A percentile compares a stretch with the other conserved stretches of the same genome.
Conservation (phyloP, 2,329 filamentous ascomycete genomes). For the Neospermospora avenae region DNA sequence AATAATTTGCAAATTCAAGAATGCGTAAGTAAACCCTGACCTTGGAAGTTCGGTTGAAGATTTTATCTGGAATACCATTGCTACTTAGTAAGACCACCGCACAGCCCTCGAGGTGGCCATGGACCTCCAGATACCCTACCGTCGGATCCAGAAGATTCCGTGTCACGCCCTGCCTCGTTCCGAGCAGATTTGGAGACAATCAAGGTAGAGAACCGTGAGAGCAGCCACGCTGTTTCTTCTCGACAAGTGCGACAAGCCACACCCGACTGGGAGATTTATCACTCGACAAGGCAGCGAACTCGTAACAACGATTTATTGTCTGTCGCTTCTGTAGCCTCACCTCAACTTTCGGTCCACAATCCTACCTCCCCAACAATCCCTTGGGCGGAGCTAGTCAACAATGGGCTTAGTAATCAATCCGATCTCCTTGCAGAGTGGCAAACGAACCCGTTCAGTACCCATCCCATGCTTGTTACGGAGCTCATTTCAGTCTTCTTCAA, state of each 20-base stretch:
- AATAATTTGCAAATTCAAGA: slow-evolving; percentile 78
- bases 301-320: slow-evolving; percentile 33
- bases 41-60: neutral
- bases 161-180: slow-evolving; percentile 32
- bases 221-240: slow-evolving; percentile 30
- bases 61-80: slow-evolving; percentile 18
- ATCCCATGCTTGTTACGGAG: slow-evolving; percentile 47
- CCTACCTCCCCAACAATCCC: slow-evolving; percentile 21
- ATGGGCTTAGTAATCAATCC: slow-evolving; percentile 19
- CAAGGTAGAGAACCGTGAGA: slow-evolving; percentile 29
- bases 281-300: slow-evolving; percentile 33
- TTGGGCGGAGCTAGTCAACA: slow-evolving; percentile 21
- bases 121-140: slow-evolving; percentile 35
- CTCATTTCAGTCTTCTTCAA: too few relatives aligned
- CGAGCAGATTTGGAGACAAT: slow-evolving; percentile 30
- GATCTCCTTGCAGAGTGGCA: slow-evolving; percentile 28
- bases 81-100: slow-evolving; percentile 40
- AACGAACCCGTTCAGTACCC: slow-evolving; percentile 49
- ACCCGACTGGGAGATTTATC: slow-evolving; percentile 29
- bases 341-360: slow-evolving; percentile 25
- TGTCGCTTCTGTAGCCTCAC: slow-evolving; percentile 33
- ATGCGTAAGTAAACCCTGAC: slow-evolving; percentile 62
- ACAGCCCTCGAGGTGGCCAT: slow-evolving; percentile 36
- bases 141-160: slow-evolving; percentile 32
- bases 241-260: slow-evolving; percentile 26